Percentiles rank a stretch among this genome's conserved stretches.
Evolutionary conservation across 495 filamentous ascomycete species (phyloP).

Genomic region (Penicillium samsonianum): DNA sequence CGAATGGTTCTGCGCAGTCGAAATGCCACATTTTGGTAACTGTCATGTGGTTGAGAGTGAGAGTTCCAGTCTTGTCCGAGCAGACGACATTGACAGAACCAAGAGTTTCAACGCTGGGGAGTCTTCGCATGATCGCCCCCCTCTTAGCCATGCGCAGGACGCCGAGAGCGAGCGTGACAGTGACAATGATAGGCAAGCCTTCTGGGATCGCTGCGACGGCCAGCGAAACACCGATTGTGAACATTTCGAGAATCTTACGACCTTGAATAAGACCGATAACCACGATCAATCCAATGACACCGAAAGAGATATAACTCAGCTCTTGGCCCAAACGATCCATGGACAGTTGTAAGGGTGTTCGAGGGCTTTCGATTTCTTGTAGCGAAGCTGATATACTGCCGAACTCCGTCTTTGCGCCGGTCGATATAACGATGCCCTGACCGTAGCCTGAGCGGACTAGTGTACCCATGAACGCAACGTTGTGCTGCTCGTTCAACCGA

Average conservation of each 20-base stretch:
- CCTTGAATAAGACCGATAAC: slow-evolving; percentile 86
- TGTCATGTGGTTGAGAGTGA: slow-evolving; percentile 98
- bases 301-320: slow-evolving; percentile 93
- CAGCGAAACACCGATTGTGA: slow-evolving; percentile 95
- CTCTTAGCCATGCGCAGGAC: slow-evolving; percentile 93
- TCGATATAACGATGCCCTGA: slow-evolving; percentile 92
- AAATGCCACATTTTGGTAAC: slow-evolving; percentile 97
- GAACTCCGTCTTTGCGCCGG: slow-evolving; percentile 90
- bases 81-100: slow-evolving; percentile 98
- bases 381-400: slow-evolving; percentile 93
- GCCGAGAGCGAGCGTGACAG: slow-evolving; percentile 90
- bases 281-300: slow-evolving; percentile 89
- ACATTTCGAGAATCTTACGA: slow-evolving; percentile 87
- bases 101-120: slow-evolving; percentile 97
- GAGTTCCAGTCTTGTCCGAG: slow-evolving; percentile 95
- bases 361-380: slow-evolving; percentile 89
- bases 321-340: slow-evolving; percentile 96
- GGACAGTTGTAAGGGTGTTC: slow-evolving; percentile 90
- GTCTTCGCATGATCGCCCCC: slow-evolving; percentile 89
- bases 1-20: slow-evolving; percentile 66
- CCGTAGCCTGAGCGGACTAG: slow-evolving; percentile 95
- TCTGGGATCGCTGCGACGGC: slow-evolving; percentile 97
- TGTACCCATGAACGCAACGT: slow-evolving; percentile 98
- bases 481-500: slow-evolving; percentile 65
- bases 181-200: slow-evolving; percentile 96